Percentiles rank a stretch among this genome's conserved stretches.
These are phyloP conservation scores for Trametes gibbosa DNA, from an alignment of 768 basidiomycete species.

Conservation along the genomic window DNA sequence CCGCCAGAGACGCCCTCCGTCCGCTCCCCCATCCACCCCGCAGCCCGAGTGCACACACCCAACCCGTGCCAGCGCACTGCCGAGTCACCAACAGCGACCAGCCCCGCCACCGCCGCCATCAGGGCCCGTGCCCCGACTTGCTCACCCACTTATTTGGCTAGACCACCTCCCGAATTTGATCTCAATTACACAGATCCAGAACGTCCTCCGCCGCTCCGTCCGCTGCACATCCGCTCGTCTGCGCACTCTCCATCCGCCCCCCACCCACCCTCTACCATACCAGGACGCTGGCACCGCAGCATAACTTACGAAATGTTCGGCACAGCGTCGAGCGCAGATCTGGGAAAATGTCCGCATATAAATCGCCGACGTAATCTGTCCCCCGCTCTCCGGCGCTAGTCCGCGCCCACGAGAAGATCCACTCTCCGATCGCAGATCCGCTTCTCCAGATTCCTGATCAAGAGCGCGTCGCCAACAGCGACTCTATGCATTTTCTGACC, in stretches of 20 bases:
- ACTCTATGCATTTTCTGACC: neutral
- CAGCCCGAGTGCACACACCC: slow-evolving; percentile 4
- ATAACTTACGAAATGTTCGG: slow-evolving; percentile 4
- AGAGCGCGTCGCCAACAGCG: slow-evolving; percentile 2
- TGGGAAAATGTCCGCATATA: slow-evolving; percentile 11
- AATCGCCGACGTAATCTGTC: slow-evolving; percentile 15
- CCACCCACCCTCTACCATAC: neutral
- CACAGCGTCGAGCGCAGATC: slow-evolving; percentile 8
- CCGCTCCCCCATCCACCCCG: neutral
- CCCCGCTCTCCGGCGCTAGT: slow-evolving; percentile 10
- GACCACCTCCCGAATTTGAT: slow-evolving; percentile 16
- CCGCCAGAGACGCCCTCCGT: neutral
- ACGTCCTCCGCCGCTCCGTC: slow-evolving; percentile 8
- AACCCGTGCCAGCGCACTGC: neutral
- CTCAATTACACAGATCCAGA: slow-evolving; percentile 19
- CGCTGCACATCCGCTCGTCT: neutral
- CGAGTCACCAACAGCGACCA: slow-evolving; percentile 2
- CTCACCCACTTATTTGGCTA: slow-evolving; percentile 7
- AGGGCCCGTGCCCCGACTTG: slow-evolving; percentile 3
- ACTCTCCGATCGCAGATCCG: slow-evolving; percentile 22
- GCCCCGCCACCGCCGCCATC: slow-evolving; percentile 8
- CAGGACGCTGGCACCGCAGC: neutral
- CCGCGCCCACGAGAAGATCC: slow-evolving; percentile 14
- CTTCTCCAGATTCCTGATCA: slow-evolving; percentile 19
- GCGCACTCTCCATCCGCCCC: neutral